Conservation (phyloP, 768 basidiomycete genomes). For the Leccinellum albellum region DNA sequence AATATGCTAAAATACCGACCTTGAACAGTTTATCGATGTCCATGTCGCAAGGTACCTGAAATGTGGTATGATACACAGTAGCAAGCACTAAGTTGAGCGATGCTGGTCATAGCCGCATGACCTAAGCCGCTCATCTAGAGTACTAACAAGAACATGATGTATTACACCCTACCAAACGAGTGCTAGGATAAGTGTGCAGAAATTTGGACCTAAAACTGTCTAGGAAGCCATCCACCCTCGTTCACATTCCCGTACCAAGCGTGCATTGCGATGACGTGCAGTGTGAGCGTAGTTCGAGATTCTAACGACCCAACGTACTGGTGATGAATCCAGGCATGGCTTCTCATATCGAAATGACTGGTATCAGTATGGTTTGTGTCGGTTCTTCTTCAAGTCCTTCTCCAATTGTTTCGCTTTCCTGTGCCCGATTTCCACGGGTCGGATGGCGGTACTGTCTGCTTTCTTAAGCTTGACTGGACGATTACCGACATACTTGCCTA, state of each 20-base stretch:
- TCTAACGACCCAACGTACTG: slow-evolving; percentile 29
- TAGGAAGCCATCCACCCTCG: slow-evolving; percentile 4
- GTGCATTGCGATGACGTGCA: slow-evolving; percentile 7
- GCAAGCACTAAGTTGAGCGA: neutral
- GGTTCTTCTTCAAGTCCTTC: slow-evolving; percentile 86
- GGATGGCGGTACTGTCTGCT: slow-evolving; percentile 80
- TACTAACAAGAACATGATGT: neutral
- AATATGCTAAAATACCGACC: slow-evolving; percentile 22
- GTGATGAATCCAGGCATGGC: slow-evolving; percentile 4
- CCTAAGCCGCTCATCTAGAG: slow-evolving; percentile 11
- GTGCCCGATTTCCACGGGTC: slow-evolving; percentile 90
- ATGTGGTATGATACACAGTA: neutral
- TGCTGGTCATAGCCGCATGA: neutral
- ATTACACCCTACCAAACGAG: slow-evolving; percentile 4
- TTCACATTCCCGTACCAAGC: slow-evolving; percentile 4
- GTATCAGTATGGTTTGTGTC: slow-evolving; percentile 74
- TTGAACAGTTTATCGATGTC: slow-evolving; percentile 52
- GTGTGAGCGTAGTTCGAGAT: slow-evolving; percentile 23
- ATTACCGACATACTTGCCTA: slow-evolving; percentile 97
- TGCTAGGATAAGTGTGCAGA: slow-evolving; percentile 2
- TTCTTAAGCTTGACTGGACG: slow-evolving; percentile 96
- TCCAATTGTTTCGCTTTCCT: slow-evolving; percentile 89
- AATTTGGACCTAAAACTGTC: neutral
- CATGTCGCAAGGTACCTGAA: slow-evolving; percentile 26
- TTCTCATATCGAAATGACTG: neutral